These are phyloP conservation scores for Cercophora scortea DNA, from an alignment of 495 filamentous ascomycete species.

Conservation along the genomic window DNA sequence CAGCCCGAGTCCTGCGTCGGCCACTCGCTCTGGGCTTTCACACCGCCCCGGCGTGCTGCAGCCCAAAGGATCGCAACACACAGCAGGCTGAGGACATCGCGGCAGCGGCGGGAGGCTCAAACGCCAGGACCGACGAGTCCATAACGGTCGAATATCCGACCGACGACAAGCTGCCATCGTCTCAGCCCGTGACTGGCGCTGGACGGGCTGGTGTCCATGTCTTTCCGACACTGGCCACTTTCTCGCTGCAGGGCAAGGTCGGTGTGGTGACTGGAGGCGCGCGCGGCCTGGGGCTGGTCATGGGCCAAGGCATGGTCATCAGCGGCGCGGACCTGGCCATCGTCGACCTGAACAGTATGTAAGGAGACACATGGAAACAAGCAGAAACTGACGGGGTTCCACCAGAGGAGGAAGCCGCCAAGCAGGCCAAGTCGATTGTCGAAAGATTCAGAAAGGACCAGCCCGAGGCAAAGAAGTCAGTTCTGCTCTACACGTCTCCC, in stretches of 20 bases:
- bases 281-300: slow-evolving; percentile 78
- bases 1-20: not conserved
- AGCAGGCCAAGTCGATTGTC: slow-evolving; percentile 63
- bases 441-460: slow-evolving; percentile 69
- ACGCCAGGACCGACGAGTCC: slow-evolving; percentile 70
- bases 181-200: slow-evolving; percentile 59
- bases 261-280: slow-evolving; percentile 81
- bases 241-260: slow-evolving; percentile 72
- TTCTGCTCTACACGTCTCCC: not conserved
- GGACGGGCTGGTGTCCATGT: slow-evolving; percentile 52
- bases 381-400: no score
- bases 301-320: slow-evolving; percentile 81
- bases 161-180: slow-evolving; percentile 57
- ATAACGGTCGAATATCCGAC: slow-evolving; percentile 71
- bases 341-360: slow-evolving; percentile 85
- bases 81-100: not conserved
- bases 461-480: slow-evolving; percentile 62
- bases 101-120: slow-evolving; percentile 30
- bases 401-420: slow-evolving; percentile 76
- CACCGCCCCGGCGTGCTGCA: not conserved
- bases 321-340: slow-evolving; percentile 86
- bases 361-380: not conserved
- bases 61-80: not conserved
- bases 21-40: not conserved
- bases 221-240: slow-evolving; percentile 44